phyloP scores from a whole-genome alignment of 1,284 basidiomycete genomes.

The Tylopilus sp. region DNA sequence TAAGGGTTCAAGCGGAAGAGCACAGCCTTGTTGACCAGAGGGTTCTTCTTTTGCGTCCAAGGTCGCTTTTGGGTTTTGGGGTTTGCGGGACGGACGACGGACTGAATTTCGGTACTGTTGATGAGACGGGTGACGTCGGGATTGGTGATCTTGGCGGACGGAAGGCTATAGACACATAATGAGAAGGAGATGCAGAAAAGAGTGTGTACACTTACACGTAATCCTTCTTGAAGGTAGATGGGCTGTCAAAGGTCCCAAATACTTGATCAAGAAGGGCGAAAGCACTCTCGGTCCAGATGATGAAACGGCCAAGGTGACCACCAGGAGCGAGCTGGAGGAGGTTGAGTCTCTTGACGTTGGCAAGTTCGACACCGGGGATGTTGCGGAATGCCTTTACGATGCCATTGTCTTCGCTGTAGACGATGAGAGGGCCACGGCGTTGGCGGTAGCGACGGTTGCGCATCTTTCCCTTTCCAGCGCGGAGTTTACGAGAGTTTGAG shows the following conservation, averaged over 20 bases:
- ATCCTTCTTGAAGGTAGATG: slow-evolving; percentile 87
- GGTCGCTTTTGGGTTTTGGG: slow-evolving; percentile 84
- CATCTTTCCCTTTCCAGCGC: slow-evolving; percentile 97
- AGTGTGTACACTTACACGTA: slow-evolving; percentile 59
- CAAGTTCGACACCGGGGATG: slow-evolving; percentile 96
- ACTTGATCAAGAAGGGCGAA: slow-evolving; percentile 92
- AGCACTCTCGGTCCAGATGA: slow-evolving; percentile 98
- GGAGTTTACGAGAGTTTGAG: slow-evolving; percentile 95
- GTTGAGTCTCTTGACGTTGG: slow-evolving; percentile 93
- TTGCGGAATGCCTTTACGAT: slow-evolving; percentile 99
- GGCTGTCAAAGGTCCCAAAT: slow-evolving; percentile 90
- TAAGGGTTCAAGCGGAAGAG: slow-evolving; percentile 99
- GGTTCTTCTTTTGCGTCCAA: slow-evolving; percentile 99
- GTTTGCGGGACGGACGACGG: slow-evolving; percentile 86
- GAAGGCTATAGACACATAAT: slow-evolving; percentile 54
- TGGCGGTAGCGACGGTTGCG: slow-evolving; percentile 97
- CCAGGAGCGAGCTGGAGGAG: slow-evolving; percentile 99
- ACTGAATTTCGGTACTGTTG: slow-evolving; percentile 97
- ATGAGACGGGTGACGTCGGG: slow-evolving; percentile 97
- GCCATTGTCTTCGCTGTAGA: slow-evolving; percentile 98
- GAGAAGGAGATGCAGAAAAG: not conserved
- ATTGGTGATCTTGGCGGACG: slow-evolving; percentile 94
- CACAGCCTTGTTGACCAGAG: slow-evolving; percentile 91
- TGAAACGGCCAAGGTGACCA: slow-evolving; percentile 98
- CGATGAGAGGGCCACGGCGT: slow-evolving; percentile 95